These are phyloP conservation scores for Solanum tarijense DNA, from an alignment of 257 asterid species.

Conservation along the genomic window DNA sequence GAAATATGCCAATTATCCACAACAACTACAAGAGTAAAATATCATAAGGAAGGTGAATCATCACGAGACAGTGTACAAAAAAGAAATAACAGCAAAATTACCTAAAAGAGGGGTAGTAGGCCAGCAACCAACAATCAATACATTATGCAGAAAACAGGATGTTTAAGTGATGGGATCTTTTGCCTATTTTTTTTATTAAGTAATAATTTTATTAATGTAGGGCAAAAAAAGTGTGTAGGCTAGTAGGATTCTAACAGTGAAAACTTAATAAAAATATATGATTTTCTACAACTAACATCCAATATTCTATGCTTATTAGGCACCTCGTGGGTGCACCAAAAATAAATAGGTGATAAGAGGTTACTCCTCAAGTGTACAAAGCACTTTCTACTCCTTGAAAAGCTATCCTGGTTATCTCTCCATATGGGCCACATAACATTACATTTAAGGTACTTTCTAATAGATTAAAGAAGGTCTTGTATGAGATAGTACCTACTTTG, in stretches of 20 bases:
- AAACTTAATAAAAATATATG: background rate
- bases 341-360: background rate
- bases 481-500: background rate
- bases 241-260: background rate
- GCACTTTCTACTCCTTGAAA: background rate
- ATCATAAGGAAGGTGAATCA: background rate
- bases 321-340: background rate
- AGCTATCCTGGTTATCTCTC: background rate
- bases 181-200: background rate
- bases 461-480: background rate
- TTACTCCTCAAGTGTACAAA: background rate
- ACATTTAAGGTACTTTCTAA: background rate
- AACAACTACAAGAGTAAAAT: background rate
- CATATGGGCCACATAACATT: background rate
- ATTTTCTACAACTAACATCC: background rate
- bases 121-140: background rate
- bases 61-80: background rate
- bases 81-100: background rate
- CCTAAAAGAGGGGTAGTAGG: background rate
- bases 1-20: background rate
- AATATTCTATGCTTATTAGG: background rate
- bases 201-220: background rate
- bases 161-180: background rate
- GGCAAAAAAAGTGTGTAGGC: background rate
- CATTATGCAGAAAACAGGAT: background rate